A percentile compares a stretch with the other conserved stretches of the same genome.
Conservation (phyloP, 1,139 yeast species). For the Lodderomyces metapsilosis region DNA sequence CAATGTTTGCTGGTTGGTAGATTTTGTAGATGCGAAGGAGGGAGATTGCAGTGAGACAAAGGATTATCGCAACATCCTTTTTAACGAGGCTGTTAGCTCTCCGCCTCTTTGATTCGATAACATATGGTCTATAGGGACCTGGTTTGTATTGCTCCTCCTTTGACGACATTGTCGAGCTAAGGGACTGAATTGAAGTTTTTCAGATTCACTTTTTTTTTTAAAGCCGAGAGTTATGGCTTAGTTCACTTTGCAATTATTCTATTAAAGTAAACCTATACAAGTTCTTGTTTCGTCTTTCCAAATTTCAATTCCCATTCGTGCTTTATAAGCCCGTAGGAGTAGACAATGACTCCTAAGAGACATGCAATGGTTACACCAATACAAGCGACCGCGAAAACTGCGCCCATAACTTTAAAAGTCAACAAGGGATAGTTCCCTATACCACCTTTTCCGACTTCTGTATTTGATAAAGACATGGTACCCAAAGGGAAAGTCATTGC, state of each 20-base stretch:
- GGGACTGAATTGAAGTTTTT: not conserved
- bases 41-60: constrained; percentile 14
- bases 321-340: constrained; percentile 9
- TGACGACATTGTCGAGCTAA: not conserved
- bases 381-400: constrained; percentile 53
- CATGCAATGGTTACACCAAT: constrained; percentile 31
- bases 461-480: constrained; percentile 67
- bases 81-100: constrained; percentile 1
- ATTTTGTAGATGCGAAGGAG: constrained; percentile 54
- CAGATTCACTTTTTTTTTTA: not conserved
- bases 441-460: constrained; percentile 45
- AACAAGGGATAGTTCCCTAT: constrained; percentile 33
- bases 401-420: constrained; percentile 60
- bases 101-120: not conserved
- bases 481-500: constrained; percentile 90
- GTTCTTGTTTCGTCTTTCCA: constrained; percentile 6
- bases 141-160: not conserved
- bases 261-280: not conserved
- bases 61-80: constrained; percentile 7
- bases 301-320: constrained; percentile 3
- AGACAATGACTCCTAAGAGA: constrained; percentile 25
- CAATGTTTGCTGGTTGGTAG: constrained; percentile 73
- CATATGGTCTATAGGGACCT: constrained; percentile 6
- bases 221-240: not conserved
- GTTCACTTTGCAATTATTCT: not conserved